phyloP scores from a whole-genome alignment of 495 filamentous ascomycete genomes.

The Trichoderma erinaceum region DNA sequence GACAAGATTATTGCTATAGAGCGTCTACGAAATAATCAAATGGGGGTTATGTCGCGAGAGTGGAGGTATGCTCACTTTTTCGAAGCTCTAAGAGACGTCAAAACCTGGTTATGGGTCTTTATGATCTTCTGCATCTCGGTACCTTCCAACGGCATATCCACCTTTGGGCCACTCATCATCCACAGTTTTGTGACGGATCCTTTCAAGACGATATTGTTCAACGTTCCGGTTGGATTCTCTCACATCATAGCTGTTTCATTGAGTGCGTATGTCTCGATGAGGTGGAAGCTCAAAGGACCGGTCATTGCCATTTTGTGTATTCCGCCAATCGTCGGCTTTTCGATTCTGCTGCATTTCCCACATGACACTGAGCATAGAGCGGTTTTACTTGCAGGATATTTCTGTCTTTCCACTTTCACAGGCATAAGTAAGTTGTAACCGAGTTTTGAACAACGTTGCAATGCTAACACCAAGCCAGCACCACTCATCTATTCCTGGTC shows the following conservation, averaged over 20 bases:
- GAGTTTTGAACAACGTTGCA: too few relatives aligned
- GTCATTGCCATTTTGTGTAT: slow-evolving; percentile 51
- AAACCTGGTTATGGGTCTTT: slow-evolving; percentile 46
- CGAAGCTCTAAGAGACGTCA: slow-evolving; percentile 56
- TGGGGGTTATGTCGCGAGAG: slow-evolving; percentile 38
- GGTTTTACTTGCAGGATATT: slow-evolving; percentile 35
- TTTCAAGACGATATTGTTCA: slow-evolving; percentile 58
- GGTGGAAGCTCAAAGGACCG: slow-evolving; percentile 48
- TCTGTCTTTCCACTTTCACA: slow-evolving; percentile 21
- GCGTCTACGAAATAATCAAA: slow-evolving; percentile 41
- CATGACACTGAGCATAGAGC: slow-evolving; percentile 42
- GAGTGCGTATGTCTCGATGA: slow-evolving; percentile 41
- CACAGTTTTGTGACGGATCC: slow-evolving; percentile 54
- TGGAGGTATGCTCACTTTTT: slow-evolving; percentile 46
- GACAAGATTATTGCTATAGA: slow-evolving; percentile 59
- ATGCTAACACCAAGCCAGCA: slow-evolving; percentile 19
- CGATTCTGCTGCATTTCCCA: slow-evolving; percentile 49
- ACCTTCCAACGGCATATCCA: slow-evolving; percentile 53
- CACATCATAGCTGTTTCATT: slow-evolving; percentile 41
- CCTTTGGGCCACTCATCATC: slow-evolving; percentile 60
- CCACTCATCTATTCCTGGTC: slow-evolving; percentile 63
- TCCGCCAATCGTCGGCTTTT: slow-evolving; percentile 48
- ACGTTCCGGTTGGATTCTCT: slow-evolving; percentile 56
- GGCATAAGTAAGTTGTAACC: slow-evolving; percentile 22
- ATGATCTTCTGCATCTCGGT: slow-evolving; percentile 47